Conservation (phyloP, 495 filamentous ascomycete genomes). For the Massariosphaeria phaeospora region DNA sequence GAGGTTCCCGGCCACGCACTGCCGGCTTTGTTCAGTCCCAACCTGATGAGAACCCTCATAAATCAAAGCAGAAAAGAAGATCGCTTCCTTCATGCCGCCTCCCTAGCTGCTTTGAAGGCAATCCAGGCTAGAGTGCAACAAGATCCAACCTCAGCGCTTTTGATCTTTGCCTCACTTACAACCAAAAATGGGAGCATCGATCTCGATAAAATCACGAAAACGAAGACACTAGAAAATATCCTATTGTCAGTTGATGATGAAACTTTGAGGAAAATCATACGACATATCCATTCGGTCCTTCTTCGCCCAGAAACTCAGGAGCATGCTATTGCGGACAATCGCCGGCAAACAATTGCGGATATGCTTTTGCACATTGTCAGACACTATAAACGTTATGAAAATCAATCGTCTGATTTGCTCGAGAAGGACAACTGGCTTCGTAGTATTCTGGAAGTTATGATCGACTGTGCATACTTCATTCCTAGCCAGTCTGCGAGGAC, state of each 20-base stretch:
- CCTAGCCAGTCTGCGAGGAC: constrained; percentile 34
- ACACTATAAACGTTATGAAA: constrained; percentile 26
- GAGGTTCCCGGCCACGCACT: constrained; percentile 47
- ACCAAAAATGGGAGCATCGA: constrained; percentile 63
- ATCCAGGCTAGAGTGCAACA: constrained; percentile 62
- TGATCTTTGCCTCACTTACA: constrained; percentile 61
- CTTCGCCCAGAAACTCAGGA: constrained; percentile 36
- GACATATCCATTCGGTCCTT: constrained; percentile 45
- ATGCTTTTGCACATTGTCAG: constrained; percentile 48
- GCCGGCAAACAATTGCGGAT: constrained; percentile 50
- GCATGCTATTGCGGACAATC: constrained; percentile 41
- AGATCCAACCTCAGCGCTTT: constrained; percentile 55
- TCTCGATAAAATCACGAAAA: constrained; percentile 83
- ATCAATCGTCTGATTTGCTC: neutral
- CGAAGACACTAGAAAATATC: constrained; percentile 78
- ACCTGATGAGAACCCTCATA: constrained; percentile 74
- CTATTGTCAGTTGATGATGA: constrained; percentile 56
- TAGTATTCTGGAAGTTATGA: constrained; percentile 28
- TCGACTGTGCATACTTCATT: constrained; percentile 43
- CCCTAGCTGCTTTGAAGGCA: constrained; percentile 63
- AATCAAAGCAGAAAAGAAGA: constrained; percentile 83
- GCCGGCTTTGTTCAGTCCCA: constrained; percentile 65
- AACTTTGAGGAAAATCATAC: constrained; percentile 42
- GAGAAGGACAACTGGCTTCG: constrained; percentile 38
- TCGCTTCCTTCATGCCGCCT: constrained; percentile 76